phyloP scores from a whole-genome alignment of 768 basidiomycete genomes.

The Lentinula sp. region DNA sequence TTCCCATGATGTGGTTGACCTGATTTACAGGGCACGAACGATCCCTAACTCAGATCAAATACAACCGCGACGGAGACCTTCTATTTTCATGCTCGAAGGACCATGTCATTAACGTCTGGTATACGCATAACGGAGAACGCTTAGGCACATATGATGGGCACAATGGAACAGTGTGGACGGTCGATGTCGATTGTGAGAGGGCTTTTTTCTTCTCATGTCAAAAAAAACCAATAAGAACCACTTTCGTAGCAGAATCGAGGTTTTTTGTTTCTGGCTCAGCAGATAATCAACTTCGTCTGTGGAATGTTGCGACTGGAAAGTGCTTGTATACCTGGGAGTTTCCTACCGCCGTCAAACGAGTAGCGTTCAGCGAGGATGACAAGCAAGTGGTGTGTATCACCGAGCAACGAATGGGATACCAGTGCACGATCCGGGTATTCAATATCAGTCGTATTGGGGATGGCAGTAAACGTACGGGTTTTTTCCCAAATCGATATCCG shows the following conservation, averaged over 20 bases:
- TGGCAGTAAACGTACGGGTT: constrained; percentile 67
- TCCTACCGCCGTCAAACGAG: constrained; percentile 95
- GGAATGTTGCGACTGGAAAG: constrained; percentile 86
- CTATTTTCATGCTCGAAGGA: constrained; percentile 97
- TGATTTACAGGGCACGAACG: constrained; percentile 81
- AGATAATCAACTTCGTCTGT: constrained; percentile 88
- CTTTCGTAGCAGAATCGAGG: constrained; percentile 61
- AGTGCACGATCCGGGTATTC: constrained; percentile 89
- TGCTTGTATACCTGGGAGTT: constrained; percentile 96
- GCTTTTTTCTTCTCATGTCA: constrained; percentile 5
- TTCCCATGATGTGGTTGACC: neutral
- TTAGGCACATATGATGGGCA: constrained; percentile 95
- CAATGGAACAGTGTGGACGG: constrained; percentile 96
- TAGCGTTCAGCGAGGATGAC: constrained; percentile 85
- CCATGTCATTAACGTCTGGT: constrained; percentile 93
- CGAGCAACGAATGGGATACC: constrained; percentile 93
- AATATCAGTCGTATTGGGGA: constrained; percentile 79
- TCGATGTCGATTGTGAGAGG: constrained; percentile 88
- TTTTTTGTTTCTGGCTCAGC: constrained; percentile 90
- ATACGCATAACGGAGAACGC: constrained; percentile 93
- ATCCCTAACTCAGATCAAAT: constrained; percentile 95
- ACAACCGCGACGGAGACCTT: constrained; percentile 93
- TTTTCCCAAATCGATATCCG: neutral
- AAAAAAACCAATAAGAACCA: constrained; percentile 9
- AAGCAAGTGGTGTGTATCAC: constrained; percentile 86